Evolutionary conservation across 2,329 filamentous ascomycete genomes (phyloP), one percentile per base, ranked within the genome.

Genomic region (Purpureocillium takamizusanense): DNA sequence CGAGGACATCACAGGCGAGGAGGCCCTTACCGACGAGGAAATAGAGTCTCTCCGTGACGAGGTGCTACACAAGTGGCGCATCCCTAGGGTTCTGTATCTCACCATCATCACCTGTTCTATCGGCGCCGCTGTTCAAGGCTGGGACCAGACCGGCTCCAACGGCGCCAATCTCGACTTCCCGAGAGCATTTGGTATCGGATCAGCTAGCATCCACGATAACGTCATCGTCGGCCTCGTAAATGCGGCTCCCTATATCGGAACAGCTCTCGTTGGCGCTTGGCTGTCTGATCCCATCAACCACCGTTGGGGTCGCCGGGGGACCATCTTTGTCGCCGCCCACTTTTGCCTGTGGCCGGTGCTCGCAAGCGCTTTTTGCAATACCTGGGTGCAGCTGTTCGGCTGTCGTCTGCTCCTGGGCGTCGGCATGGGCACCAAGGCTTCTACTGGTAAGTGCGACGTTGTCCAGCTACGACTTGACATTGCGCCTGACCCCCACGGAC

Each of bases 381-480:
- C 72, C 1, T 90, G 84, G 83, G 70, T 67, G 54, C 75, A 86
- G 51, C 74, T 88, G 47, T 71, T 92, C 42, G 69, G 76, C 31
- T 80, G 78, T 35, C 78, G 86, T 31, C 73, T 90, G 44, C 67
- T 84, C 11, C 72, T 90, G 43, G 86, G 86, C 9, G 75, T 92
- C 33, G 84, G 82, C 1, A 86, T 89, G 65, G 84, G 84, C 21
- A 71, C 81, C 13, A 88, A 88, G 54, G 78, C 78, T 15, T 76
- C 77, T 0, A 81, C 76, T 10, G 61, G 64, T 65, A 40, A 42
- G 61, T 55, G 7, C 10, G 21, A 25, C 21, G 6, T 25, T 25
- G 5, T 10, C 10, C 21, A 25, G 21, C 6, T 6, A 10, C 10
- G 6, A 10, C 21, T 10, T 25, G 10, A 25, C 21, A 25, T 25